Evolutionary conservation across 129 eudicot genomes (phyloP).

Genomic region (Ambrosia artemisiifolia): DNA sequence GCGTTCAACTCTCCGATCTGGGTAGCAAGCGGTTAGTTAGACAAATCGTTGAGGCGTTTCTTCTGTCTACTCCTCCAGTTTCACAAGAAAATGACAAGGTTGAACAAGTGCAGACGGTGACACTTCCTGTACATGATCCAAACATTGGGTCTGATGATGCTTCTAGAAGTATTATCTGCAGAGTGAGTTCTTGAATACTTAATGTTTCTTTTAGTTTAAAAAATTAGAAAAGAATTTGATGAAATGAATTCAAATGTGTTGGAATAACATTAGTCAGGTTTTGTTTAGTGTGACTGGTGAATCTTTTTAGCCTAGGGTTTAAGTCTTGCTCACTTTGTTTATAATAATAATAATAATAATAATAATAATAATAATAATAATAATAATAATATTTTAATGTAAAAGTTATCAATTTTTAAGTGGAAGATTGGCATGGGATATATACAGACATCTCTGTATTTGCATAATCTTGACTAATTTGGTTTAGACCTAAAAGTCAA

Average conservation of each 20-base stretch:
- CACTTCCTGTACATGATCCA: neutral
- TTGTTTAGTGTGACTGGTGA: constrained; percentile 5
- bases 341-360: neutral
- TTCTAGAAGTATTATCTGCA: constrained; percentile 38
- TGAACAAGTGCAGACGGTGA: constrained; percentile 6
- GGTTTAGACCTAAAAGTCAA: no score
- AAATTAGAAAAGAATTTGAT: neutral
- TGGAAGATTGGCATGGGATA: no score
- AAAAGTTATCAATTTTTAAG: no score
- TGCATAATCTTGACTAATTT: no score
- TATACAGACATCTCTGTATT: no score
- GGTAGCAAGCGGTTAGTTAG: constrained; percentile 50
- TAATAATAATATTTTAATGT: no score
- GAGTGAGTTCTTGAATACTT: constrained; percentile 41
- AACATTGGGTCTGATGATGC: constrained; percentile 15
- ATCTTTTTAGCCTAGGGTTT: constrained; percentile 14
- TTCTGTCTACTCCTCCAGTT: constrained; percentile 43
- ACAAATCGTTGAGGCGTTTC: constrained; percentile 46
- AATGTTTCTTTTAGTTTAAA: neutral
- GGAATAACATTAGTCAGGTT: neutral
- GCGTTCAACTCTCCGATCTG: constrained; percentile 44
- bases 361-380: no score
- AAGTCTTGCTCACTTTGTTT: neutral
- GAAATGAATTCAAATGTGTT: neutral
- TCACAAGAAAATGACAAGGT: constrained; percentile 16